phyloP scores from a whole-genome alignment of 306 rosid genomes.

The Citrullus amarus region DNA sequence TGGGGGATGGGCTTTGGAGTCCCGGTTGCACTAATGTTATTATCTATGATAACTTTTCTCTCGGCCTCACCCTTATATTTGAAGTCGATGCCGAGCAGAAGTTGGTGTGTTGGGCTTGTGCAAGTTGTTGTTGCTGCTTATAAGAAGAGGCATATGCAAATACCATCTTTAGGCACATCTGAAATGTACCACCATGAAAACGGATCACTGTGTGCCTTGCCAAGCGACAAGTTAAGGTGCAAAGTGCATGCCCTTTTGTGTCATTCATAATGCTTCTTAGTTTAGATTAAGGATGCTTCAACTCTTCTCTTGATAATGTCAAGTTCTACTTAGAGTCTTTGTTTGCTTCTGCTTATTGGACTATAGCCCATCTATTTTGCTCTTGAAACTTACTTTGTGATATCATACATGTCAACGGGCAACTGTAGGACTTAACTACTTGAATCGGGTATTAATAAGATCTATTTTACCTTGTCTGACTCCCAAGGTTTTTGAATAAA shows the following conservation, averaged over 20 bases:
- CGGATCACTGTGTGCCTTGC: not conserved
- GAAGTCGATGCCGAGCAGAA: not conserved
- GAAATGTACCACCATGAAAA: not conserved
- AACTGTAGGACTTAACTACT: not conserved
- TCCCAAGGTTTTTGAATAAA: conserved; percentile 32
- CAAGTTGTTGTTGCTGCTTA: conserved; percentile 13
- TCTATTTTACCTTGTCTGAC: not conserved
- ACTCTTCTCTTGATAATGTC: not conserved
- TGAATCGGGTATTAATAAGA: not conserved
- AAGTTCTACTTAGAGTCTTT: not conserved
- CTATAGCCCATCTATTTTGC: not conserved
- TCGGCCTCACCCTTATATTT: conserved; percentile 16
- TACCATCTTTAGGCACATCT: not conserved
- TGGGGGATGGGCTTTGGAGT: conserved; percentile 25
- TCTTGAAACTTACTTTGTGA: not conserved
- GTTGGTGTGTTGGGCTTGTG: conserved; percentile 3
- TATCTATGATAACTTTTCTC: conserved; percentile 2
- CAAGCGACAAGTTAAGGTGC: conserved; percentile 21
- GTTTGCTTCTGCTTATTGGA: not conserved
- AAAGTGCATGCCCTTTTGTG: not conserved
- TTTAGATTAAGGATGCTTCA: not conserved
- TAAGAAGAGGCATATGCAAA: conserved; percentile 8
- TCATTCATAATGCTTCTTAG: not conserved
- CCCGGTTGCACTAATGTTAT: conserved; percentile 14
- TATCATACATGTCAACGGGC: not conserved